Base-by-base conservation (phyloP, 768 basidiomycete species). In the Lentinula sp. region DNA sequence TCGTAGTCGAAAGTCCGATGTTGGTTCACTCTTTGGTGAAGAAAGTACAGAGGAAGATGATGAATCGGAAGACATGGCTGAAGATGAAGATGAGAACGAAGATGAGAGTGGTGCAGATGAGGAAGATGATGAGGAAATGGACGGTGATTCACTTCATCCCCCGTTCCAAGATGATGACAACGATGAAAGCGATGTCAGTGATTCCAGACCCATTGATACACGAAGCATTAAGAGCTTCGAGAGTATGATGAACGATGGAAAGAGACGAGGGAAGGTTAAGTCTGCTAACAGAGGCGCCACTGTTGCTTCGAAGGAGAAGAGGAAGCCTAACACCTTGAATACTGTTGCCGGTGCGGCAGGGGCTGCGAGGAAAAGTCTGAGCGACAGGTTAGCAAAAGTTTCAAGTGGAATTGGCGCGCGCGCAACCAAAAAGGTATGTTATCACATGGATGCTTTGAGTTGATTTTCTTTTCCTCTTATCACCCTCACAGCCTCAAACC, bases 161-260 rank as follows among this genome's bases (percentile, higher is more conserved):
- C 21, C 18, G 46, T 23, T 11, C 18, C 16, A 48, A 10, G 81
- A 82, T 62, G 77, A 84, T 70, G 80, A 86, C 60, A 74, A 83
- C 3, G 73, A 73, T 1, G 74, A 70, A 1, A 75, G 67, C 32
- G 57, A 53, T 34, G 43, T 50, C 48, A 48, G 64, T 43, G 63
- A 66, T 6, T 71, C 73, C 11, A 46, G 74, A 70, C 68, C 76
- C 61, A 65, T 73, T 54, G 92, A 93, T 70, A 66, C 84, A 46
- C 78, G 88, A 73, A 93, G 92, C 65, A 89, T 95, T 57, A 76
- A 84, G 65, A 95, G 93, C 70, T 94, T 95, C 67, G 88, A 87
- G 76, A 93, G 84, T 65, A 93, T 93, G 92, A 76, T 93, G 79
- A 85, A 79, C 68, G 61, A 58, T 65, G 76, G 77, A 40, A 74